These are phyloP conservation scores for Ustilago tritici DNA, from an alignment of 1,284 basidiomycete species.

Conservation along the genomic window DNA sequence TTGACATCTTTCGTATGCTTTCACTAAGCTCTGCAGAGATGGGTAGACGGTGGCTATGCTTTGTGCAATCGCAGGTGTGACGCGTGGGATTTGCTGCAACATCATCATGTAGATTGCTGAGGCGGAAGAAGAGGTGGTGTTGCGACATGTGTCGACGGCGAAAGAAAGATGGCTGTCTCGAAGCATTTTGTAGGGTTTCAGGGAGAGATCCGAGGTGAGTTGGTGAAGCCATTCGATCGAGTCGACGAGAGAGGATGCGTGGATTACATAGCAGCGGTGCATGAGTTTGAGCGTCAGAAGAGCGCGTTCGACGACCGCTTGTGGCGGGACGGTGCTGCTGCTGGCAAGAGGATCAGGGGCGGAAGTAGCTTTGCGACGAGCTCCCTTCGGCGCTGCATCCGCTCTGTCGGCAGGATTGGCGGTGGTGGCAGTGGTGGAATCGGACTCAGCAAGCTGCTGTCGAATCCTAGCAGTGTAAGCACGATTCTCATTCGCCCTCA, in stretches of 20 bases:
- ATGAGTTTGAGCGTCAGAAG: slow-evolving; percentile 47
- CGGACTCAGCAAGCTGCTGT: slow-evolving; percentile 29
- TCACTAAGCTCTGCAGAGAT: slow-evolving; percentile 16
- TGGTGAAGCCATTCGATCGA: slow-evolving; percentile 47
- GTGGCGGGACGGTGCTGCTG: slow-evolving; percentile 1
- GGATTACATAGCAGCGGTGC: slow-evolving; percentile 46
- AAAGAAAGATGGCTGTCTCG: slow-evolving; percentile 47
- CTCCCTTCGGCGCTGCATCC: slow-evolving; percentile 3
- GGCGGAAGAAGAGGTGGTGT: slow-evolving; percentile 30
- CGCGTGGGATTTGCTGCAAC: slow-evolving; percentile 48
- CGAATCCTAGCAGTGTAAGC: slow-evolving; percentile 47
- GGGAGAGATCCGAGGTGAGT: slow-evolving; percentile 37
- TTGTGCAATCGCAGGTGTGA: slow-evolving; percentile 36
- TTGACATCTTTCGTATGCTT: slow-evolving; percentile 26
- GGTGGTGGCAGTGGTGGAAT: background rate
- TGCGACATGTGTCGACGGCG: slow-evolving; percentile 42
- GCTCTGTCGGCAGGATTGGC: background rate
- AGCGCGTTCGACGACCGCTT: slow-evolving; percentile 22
- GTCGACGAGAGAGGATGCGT: slow-evolving; percentile 37
- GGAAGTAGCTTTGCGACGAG: slow-evolving; percentile 14
- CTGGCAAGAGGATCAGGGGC: background rate
- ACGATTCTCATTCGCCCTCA: slow-evolving; percentile 35
- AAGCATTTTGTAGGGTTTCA: slow-evolving; percentile 48
- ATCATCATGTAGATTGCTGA: slow-evolving; percentile 34
- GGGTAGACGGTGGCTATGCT: slow-evolving; percentile 44